Base-by-base conservation (phyloP, 169 alveolate genomes). In the Plasmodium fragile region DNA sequence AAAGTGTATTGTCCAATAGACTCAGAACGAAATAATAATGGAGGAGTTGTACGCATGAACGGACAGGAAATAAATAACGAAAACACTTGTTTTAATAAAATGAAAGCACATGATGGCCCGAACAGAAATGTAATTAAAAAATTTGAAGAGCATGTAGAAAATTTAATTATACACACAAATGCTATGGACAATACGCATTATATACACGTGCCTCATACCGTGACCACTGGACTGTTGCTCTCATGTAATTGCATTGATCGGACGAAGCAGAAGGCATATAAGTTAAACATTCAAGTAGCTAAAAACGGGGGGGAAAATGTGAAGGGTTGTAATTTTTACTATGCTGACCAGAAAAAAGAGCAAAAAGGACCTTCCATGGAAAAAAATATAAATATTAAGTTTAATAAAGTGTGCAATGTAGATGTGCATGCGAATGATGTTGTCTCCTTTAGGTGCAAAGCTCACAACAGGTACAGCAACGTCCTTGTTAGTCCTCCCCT, bases 221-320 rank as follows among this genome's bases (percentile, higher is more conserved):
- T 52, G 30, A 28, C 36, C 1, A 45, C 59, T 52, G 41, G 30
- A 4, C 2, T 81, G 32, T n/a, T 16, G 43, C 45, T 53, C 18
- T 81, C 89, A 16, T 81, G 89, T 81, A 52, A 53, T 81, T 81
- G 89, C 69, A 52, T 81, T 81, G 89, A 81, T 41, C 53, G 59
- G 70, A 32, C 34, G 8, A 81, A 22, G 69, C 49, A 81, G 43
- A 81, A 81, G 53, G 89, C 53, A 0, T 39, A 52, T 45, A 81
- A 28, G 70, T 52, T 81, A 39, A 52, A 81, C 41, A 1, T 81
- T n/a, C 73, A 81, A 55, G 5, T 81, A 52, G 28, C 30, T 6
- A 81, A 81, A 53, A 81, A 81, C 30, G 69, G 22, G 0, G 22
- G 32, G 11, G 30, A 28, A 22, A 28, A 78, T 18, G 45, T 81